Percentiles rank a stretch among this genome's conserved stretches.
These are phyloP conservation scores for Colletotrichum sp. DNA, from an alignment of 2,329 filamentous ascomycete genomes.

Conservation along the genomic window DNA sequence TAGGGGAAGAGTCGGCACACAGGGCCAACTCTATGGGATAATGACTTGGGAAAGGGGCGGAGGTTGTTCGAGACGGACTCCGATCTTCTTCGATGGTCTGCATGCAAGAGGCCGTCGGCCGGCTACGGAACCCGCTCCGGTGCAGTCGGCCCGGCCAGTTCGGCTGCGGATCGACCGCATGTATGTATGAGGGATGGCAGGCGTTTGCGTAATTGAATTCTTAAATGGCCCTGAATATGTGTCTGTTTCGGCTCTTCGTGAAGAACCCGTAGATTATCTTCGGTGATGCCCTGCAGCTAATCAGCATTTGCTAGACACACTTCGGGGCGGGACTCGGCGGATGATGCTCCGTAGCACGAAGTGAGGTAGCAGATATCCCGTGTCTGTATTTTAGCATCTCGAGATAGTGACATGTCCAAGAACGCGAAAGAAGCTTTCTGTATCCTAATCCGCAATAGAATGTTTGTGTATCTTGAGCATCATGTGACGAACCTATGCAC, in stretches of 20 bases:
- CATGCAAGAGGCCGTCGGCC: not conserved
- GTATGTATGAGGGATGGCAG: slow-evolving; percentile 25
- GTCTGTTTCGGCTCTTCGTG: not conserved
- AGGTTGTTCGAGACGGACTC: slow-evolving; percentile 33
- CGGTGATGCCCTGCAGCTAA: not conserved
- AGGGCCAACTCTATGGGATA: slow-evolving; percentile 12
- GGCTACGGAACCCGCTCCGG: not conserved
- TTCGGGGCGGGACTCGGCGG: not conserved
- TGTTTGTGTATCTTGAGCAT: not conserved
- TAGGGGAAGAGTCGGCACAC: slow-evolving; percentile 4
- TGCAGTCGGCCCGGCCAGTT: not conserved
- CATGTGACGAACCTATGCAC: not conserved
- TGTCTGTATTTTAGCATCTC: not conserved
- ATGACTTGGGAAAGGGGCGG: slow-evolving; percentile 27
- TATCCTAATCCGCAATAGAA: too few species aligned
- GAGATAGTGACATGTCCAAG: not conserved
- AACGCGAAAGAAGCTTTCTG: not conserved
- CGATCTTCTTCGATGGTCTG: slow-evolving; percentile 15
- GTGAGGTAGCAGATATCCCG: not conserved
- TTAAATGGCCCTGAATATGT: slow-evolving; percentile 6
- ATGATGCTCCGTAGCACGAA: not conserved
- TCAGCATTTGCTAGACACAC: not conserved
- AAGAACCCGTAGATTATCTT: not conserved
- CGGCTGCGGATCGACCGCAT: slow-evolving; percentile 26
- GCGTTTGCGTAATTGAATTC: slow-evolving; percentile 24